Evolutionary conservation across 179 eudicot species (phyloP).

Genomic region (Carnegiea gigantea): DNA sequence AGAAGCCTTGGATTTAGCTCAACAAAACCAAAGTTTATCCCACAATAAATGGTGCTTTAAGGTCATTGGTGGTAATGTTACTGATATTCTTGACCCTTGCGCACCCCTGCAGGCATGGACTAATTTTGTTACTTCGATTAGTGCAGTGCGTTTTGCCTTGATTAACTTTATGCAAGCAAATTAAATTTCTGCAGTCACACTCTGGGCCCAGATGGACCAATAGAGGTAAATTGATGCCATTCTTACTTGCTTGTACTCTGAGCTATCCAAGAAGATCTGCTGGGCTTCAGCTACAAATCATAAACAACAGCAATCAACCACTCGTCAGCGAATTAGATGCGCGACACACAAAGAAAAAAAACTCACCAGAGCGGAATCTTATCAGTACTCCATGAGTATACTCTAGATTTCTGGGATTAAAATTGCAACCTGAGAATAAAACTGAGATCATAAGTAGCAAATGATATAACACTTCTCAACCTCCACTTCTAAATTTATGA

Average conservation of each 20-base stretch:
- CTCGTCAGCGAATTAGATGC: background rate
- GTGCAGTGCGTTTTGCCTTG: background rate
- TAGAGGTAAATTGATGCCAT: background rate
- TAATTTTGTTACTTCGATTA: too few relatives aligned
- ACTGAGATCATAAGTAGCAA: conserved; percentile 10
- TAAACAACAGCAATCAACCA: conserved; percentile 19
- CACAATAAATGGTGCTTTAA: background rate
- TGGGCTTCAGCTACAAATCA: conserved; percentile 67
- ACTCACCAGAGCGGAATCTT: conserved; percentile 79
- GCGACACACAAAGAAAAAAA: conserved; percentile 15
- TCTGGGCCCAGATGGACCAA: background rate
- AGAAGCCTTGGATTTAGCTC: background rate
- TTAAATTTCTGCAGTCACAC: background rate
- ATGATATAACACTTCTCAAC: background rate
- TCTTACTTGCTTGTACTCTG: conserved; percentile 74
- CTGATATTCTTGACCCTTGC: background rate
- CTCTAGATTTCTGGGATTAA: conserved; percentile 43
- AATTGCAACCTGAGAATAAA: conserved; percentile 53
- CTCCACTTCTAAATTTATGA: background rate
- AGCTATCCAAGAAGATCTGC: conserved; percentile 60
- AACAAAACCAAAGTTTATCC: background rate
- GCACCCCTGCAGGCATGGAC: background rate
- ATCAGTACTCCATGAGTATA: conserved; percentile 65
- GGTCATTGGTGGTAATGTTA: conserved; percentile 1
- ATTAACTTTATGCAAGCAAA: background rate